Percentiles rank a stretch among this genome's conserved stretches.
Evolutionary conservation across 2,329 filamentous ascomycete species (phyloP).

Genomic region (Mariannaea sp.): DNA sequence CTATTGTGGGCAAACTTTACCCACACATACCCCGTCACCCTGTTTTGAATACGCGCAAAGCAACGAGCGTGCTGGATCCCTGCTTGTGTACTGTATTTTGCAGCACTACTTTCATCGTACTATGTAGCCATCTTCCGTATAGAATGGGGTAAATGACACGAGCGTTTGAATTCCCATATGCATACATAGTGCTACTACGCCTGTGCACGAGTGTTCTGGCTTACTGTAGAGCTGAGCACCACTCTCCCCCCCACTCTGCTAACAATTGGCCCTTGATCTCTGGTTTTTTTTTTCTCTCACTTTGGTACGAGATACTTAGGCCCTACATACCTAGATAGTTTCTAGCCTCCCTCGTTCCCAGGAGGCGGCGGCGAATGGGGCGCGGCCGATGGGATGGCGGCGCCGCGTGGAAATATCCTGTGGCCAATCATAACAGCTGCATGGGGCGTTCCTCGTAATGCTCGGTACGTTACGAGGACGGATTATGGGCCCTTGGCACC

Average conservation of each 20-base stretch:
- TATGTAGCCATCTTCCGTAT: too few relatives aligned
- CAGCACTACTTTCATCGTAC: too few relatives aligned
- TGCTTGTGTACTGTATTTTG: neutral
- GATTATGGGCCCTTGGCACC: neutral
- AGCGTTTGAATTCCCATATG: neutral
- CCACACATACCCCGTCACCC: too few relatives aligned
- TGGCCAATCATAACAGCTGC: slow-evolving; percentile 11
- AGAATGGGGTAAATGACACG: too few relatives aligned
- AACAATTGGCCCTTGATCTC: slow-evolving; percentile 1
- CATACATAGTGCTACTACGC: neutral
- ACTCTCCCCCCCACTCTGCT: slow-evolving; percentile 8
- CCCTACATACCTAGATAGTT: neutral
- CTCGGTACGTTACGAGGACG: slow-evolving; percentile 6
- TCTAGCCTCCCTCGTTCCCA: slow-evolving; percentile 4
- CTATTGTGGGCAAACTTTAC: too few relatives aligned
- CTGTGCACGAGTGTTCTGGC: neutral
- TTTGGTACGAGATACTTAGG: neutral
- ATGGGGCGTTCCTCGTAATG: slow-evolving; percentile 8
- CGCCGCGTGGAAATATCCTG: slow-evolving; percentile 2
- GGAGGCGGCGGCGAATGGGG: slow-evolving; percentile 8
- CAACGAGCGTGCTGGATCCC: slow-evolving; percentile 1
- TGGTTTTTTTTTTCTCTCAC: neutral
- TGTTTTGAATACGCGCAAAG: neutral
- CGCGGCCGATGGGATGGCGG: slow-evolving; percentile 13
- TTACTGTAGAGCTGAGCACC: slow-evolving; percentile 6